Evolutionary conservation across 2,329 filamentous ascomycete genomes (phyloP), one percentile per base, ranked within the genome.

Genomic region (Metarhizium guizhouense): DNA sequence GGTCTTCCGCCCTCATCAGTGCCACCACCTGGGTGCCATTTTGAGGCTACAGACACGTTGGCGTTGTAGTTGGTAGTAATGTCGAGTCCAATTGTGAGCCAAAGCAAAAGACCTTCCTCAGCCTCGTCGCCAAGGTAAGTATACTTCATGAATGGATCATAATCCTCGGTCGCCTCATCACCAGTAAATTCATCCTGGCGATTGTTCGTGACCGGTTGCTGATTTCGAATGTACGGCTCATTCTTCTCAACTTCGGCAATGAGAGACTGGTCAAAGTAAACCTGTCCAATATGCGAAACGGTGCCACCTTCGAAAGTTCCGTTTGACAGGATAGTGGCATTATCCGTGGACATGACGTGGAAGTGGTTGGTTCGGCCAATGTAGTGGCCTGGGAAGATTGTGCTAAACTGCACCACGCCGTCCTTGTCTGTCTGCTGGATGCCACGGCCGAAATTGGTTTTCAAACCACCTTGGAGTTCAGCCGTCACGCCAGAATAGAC

Each of bases 121-220:
- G 79, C 64, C 38, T 69, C 66, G 47, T 84, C 75, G 7, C 82
- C 81, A 2, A 86, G 73, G 14, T 77, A 71, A 13, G 79, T 74
- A 60, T 83, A 83, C 63, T 84, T 75, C 57, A 82, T 70, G 62
- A 84, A 74, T 0, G 82, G 83, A 62, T 83, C 79, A 57, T 78
- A 79, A 42, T 75, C 74, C 7, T 72, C 74, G 51, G 75, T 74
- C 32, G 65, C 73, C 63, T 57, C 43, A 25, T 79, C 75, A 62
- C 74, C 67, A 20, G 70, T 62, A 38, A 79, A 72, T 18, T 58
- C 55, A 64, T 85, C 82, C 0, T 78, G 69, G 13, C 69, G 65
- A 62, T 85, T 84, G 51, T 64, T 66, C 3, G 76, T 82, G 13
- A 75, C 18, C 0, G 61, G 59, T 62, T 77, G 71, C 4, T 66